Evolutionary conservation across 2,329 filamentous ascomycete genomes (phyloP).

Genomic region (Paecilomyces sp.): DNA sequence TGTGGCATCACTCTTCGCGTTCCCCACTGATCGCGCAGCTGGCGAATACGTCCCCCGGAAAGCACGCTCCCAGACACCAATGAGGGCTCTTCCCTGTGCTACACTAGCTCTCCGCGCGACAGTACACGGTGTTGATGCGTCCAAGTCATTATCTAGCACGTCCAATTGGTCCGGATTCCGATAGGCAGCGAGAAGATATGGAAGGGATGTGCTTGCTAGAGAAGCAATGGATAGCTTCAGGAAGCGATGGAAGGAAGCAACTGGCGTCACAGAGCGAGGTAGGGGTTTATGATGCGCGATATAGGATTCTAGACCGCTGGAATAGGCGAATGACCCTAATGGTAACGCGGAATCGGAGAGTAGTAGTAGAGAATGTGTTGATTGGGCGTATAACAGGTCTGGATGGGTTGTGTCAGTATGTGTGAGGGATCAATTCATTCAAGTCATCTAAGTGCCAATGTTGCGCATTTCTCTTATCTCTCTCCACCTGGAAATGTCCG

Average conservation of each 20-base stretch:
- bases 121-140: constrained; percentile 56
- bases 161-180: constrained; percentile 42
- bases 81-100: constrained; percentile 52
- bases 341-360: constrained; percentile 59
- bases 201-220: constrained; percentile 52
- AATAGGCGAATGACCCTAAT: constrained; percentile 59
- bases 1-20: constrained; percentile 14
- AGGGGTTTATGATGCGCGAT: constrained; percentile 48
- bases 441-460: too few species aligned
- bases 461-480: too few species aligned
- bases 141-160: constrained; percentile 55
- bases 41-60: constrained; percentile 31
- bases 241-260: constrained; percentile 47
- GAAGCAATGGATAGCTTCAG: constrained; percentile 51
- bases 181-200: constrained; percentile 53
- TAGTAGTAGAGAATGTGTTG: constrained; percentile 50
- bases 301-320: constrained; percentile 57
- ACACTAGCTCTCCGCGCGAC: constrained; percentile 56
- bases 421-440: neutral
- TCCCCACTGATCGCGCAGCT: constrained; percentile 5
- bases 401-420: constrained; percentile 6
- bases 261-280: constrained; percentile 21
- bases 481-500: neutral
- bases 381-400: constrained; percentile 11
- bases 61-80: constrained; percentile 54